Conservation (phyloP, 2,329 filamentous ascomycete genomes). For the Magnaporthiopsis incrustans region DNA sequence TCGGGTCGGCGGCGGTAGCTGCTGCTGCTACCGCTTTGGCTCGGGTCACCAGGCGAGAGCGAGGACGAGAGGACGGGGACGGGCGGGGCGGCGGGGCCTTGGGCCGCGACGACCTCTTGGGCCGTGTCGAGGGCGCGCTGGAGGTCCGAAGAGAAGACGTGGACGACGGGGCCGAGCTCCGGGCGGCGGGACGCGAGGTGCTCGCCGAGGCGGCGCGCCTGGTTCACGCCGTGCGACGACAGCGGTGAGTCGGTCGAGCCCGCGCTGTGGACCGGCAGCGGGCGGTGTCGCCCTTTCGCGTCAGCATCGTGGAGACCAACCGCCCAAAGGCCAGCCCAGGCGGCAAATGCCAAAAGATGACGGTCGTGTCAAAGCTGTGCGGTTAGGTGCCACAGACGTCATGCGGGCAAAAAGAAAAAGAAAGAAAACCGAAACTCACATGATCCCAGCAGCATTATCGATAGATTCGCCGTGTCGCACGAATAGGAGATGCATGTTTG, state of each 20-base stretch:
- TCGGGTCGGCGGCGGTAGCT: constrained; percentile 15
- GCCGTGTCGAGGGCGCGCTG: constrained; percentile 68
- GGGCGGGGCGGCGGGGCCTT: constrained; percentile 19
- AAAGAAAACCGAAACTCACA: background rate
- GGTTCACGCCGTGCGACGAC: constrained; percentile 73
- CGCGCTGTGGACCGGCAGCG: constrained; percentile 38
- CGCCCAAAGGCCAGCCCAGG: background rate
- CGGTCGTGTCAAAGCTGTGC: background rate
- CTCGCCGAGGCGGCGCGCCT: constrained; percentile 62
- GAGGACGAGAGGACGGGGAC: background rate
- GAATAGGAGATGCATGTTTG: constrained; percentile 58
- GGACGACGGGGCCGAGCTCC: constrained; percentile 34
- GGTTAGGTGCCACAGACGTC: background rate
- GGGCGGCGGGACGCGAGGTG: constrained; percentile 40
- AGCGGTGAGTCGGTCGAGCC: constrained; percentile 73
- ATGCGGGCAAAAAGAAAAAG: constrained; percentile 4
- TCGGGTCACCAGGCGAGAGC: too few relatives aligned
- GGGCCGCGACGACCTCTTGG: constrained; percentile 52
- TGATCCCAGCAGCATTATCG: constrained; percentile 70
- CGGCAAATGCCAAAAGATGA: background rate
- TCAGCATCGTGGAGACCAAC: background rate
- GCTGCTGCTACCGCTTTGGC: background rate
- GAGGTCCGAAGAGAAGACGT: constrained; percentile 72
- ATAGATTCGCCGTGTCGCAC: constrained; percentile 86
- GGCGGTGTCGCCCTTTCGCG: background rate